Evolutionary conservation across 495 filamentous ascomycete genomes (phyloP), one percentile per base, ranked within the genome.

Genomic region (Aspergillus indologenus): DNA sequence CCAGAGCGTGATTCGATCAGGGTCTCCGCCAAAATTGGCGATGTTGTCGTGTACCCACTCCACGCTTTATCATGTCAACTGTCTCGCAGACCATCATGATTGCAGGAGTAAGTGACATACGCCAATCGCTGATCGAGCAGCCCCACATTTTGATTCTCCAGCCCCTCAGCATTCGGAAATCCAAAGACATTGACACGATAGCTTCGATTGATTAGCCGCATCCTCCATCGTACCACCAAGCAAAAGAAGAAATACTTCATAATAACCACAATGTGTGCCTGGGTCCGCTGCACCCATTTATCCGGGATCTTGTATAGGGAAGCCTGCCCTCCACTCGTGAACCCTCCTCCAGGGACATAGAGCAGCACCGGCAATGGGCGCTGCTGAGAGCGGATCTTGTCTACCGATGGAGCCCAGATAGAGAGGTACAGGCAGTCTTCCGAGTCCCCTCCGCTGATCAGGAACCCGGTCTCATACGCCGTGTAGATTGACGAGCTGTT

Each of bases 371-470:
- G 53, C 17, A 64, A 51, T 54, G 60, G 57, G 2, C 23, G 20
- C 18, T 21, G 45, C 45, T 24, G 44, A 3, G 2, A 18, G 48
- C 51, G 26, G 34, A 49, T 45, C 45, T 58, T 53, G 21, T 60
- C 54, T 17, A 29, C 14, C 18, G 53, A 20, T 43, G 65, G 66
- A 1, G 77, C 71, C 79, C 79, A 83, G 22, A 85, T 67, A n/a
- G 77, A 76, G n/a, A 85, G 62, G 40, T 72, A 73, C 18, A 85
- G 69, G 54, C 83, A 84, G 62, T 84, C 78, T 56, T 87, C 84
- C 5, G 62, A 65, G 43, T 67, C 64, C 2, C 31, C 48, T 3
- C 53, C 53, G 5, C 44, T 26, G 26, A 60, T 58, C 54, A 56
- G 58, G 42, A 54, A 47, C 15, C 34, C 45, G 18, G 56, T 60